Evolutionary conservation across 495 filamentous ascomycete genomes (phyloP).

Genomic region (Parachaetomium inaequale): DNA sequence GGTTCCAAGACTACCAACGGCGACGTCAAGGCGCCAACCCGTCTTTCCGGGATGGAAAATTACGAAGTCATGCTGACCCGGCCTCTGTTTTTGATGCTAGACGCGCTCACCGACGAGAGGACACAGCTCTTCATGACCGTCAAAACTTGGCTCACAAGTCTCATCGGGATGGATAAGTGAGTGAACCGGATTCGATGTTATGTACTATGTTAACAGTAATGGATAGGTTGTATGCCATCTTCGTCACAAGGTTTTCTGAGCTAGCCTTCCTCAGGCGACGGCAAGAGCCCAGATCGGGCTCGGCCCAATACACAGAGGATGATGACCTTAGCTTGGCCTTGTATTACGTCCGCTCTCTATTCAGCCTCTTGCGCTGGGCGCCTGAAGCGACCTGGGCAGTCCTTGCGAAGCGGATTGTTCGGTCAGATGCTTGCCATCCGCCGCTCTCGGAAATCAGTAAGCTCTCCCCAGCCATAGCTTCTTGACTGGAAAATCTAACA

Average conservation of each 20-base stretch:
- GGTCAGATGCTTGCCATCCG: conserved; percentile 34
- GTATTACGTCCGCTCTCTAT: conserved; percentile 74
- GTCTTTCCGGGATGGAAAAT: conserved; percentile 49
- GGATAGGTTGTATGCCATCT: conserved; percentile 52
- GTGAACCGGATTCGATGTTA: conserved; percentile 4
- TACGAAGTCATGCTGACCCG: conserved; percentile 73
- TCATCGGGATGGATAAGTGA: conserved; percentile 63
- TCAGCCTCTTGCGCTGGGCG: conserved; percentile 63
- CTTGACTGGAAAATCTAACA: conserved; percentile 20
- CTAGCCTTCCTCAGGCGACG: conserved; percentile 51
- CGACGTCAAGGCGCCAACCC: conserved; percentile 45
- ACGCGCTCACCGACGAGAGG: conserved; percentile 68
- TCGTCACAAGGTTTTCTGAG: conserved; percentile 53
- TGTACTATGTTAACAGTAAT: conserved; percentile 4
- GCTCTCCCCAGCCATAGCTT: conserved; percentile 17
- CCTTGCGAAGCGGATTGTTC: conserved; percentile 48
- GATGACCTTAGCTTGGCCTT: conserved; percentile 72
- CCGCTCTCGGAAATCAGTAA: conserved; percentile 45
- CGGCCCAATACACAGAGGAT: conserved; percentile 34
- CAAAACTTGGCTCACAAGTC: conserved; percentile 75
- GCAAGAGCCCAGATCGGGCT: conserved; percentile 5
- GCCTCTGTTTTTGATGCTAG: conserved; percentile 78
- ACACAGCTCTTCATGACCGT: conserved; percentile 72
- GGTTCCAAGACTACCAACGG: conserved; percentile 48
- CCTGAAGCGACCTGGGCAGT: conserved; percentile 59